phyloP scores from a whole-genome alignment of 768 basidiomycete species.

The Cystobasidium tubakii region DNA sequence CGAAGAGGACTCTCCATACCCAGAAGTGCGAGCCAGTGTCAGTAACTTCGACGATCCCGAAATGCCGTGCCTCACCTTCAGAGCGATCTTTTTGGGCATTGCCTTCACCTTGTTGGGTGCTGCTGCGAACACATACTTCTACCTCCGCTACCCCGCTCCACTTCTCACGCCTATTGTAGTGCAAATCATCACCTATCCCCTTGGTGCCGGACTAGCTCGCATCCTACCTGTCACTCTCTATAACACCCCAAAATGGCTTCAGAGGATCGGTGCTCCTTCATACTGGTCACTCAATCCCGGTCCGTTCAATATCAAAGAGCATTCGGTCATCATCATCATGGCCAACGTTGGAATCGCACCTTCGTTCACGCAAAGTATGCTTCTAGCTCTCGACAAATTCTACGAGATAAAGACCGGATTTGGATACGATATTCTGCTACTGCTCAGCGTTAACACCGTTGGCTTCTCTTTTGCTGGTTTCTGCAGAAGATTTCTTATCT shows the following conservation, averaged over 20 bases:
- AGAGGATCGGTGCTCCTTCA: slow-evolving; percentile 45
- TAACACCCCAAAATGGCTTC: slow-evolving; percentile 55
- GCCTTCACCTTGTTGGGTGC: slow-evolving; percentile 36
- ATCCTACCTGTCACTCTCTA: slow-evolving; percentile 68
- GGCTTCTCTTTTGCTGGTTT: slow-evolving; percentile 90
- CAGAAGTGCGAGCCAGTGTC: slow-evolving; percentile 73
- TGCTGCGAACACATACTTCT: slow-evolving; percentile 35
- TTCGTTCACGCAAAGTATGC: slow-evolving; percentile 69
- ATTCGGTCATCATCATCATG: slow-evolving; percentile 86
- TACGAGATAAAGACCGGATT: slow-evolving; percentile 56
- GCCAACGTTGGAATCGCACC: slow-evolving; percentile 58
- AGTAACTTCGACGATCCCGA: slow-evolving; percentile 52
- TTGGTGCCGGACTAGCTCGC: slow-evolving; percentile 78
- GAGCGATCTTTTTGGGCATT: slow-evolving; percentile 46
- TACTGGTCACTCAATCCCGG: slow-evolving; percentile 80
- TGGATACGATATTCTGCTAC: slow-evolving; percentile 73
- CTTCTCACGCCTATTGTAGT: slow-evolving; percentile 61
- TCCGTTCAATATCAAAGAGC: slow-evolving; percentile 95
- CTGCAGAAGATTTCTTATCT: slow-evolving; percentile 81
- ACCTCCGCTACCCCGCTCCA: slow-evolving; percentile 28
- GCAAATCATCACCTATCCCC: slow-evolving; percentile 75
- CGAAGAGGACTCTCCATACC: slow-evolving; percentile 91
- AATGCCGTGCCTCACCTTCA: slow-evolving; percentile 46
- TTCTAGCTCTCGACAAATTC: slow-evolving; percentile 68
- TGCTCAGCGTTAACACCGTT: slow-evolving; percentile 82